Evolutionary conservation across 306 rosid genomes (phyloP).

Genomic region (Echinosophora koreensis): DNA sequence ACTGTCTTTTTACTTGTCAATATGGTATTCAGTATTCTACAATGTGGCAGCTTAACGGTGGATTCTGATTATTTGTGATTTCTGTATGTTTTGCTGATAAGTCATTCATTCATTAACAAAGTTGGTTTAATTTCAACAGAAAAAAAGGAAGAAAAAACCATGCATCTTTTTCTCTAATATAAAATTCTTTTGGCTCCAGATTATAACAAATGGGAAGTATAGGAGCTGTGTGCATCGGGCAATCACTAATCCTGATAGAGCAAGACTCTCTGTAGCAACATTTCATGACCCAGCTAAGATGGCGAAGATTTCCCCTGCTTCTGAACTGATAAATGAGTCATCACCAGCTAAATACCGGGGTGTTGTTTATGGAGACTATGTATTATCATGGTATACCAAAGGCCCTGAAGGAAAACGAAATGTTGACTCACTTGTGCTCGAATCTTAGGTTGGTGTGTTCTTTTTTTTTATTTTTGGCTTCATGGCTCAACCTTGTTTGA

Average conservation of each 20-base stretch:
- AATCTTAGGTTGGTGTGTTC: slow-evolving; percentile 42
- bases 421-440: slow-evolving; percentile 66
- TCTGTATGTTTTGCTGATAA: slow-evolving; percentile 19
- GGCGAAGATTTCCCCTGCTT: slow-evolving; percentile 68
- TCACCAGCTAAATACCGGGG: slow-evolving; percentile 66
- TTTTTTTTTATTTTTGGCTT: background rate
- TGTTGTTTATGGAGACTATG: slow-evolving; percentile 80
- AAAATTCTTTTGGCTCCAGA: slow-evolving; percentile 56
- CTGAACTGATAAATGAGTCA: slow-evolving; percentile 66
- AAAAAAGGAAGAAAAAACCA: background rate
- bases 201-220: slow-evolving; percentile 84
- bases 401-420: slow-evolving; percentile 92
- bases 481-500: slow-evolving; percentile 23
- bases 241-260: slow-evolving; percentile 65
- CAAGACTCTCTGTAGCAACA: slow-evolving; percentile 88
- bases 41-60: slow-evolving; percentile 4
- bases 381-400: slow-evolving; percentile 79
- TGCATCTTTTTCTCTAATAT: slow-evolving; percentile 16
- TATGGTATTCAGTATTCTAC: slow-evolving; percentile 36
- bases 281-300: slow-evolving; percentile 90
- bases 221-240: slow-evolving; percentile 82
- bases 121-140: slow-evolving; percentile 29
- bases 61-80: slow-evolving; percentile 27
- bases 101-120: slow-evolving; percentile 22
- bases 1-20: slow-evolving; percentile 2